Evolutionary conservation across 2,329 filamentous ascomycete species (phyloP).

Genomic region (Plenodomus tracheiphilus): DNA sequence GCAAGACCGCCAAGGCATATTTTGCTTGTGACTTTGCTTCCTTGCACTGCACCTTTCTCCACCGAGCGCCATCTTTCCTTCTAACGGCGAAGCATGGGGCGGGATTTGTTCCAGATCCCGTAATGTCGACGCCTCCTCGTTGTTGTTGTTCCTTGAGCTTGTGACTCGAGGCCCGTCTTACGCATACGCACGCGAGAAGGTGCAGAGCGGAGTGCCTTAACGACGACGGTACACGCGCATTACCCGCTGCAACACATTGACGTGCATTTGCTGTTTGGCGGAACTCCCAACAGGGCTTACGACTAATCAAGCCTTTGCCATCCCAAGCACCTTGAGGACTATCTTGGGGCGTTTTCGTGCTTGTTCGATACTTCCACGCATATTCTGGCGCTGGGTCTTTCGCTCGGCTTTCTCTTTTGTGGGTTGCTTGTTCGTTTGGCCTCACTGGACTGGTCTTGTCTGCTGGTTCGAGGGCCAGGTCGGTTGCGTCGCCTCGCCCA

Average conservation of each 20-base stretch:
- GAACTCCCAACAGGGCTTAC: background rate
- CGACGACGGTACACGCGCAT: slow-evolving; percentile 5
- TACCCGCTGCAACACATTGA: slow-evolving; percentile 12
- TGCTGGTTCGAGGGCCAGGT: background rate
- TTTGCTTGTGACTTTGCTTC: slow-evolving; percentile 4
- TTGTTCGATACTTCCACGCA: background rate
- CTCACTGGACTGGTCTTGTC: background rate
- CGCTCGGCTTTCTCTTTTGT: background rate
- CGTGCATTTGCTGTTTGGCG: slow-evolving; percentile 1
- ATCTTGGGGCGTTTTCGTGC: background rate
- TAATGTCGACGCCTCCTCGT: slow-evolving; percentile 15
- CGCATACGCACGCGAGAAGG: too few species aligned
- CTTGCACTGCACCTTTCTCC: slow-evolving; percentile 2
- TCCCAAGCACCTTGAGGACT: slow-evolving; percentile 1
- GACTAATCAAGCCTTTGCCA: slow-evolving; percentile 14
- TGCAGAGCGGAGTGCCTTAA: too few species aligned
- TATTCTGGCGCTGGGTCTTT: background rate
- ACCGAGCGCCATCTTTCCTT: slow-evolving; percentile 14
- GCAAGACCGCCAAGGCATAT: background rate
- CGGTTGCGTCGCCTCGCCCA: background rate
- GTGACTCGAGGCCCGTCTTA: too few species aligned
- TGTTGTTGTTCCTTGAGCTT: too few species aligned
- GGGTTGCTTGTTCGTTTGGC: background rate
- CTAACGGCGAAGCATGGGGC: slow-evolving; percentile 16
- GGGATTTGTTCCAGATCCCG: slow-evolving; percentile 18